These are phyloP conservation scores for Globisporangium acanthophoron DNA, from an alignment of 352 stramenopile genomes.

Conservation along the genomic window DNA sequence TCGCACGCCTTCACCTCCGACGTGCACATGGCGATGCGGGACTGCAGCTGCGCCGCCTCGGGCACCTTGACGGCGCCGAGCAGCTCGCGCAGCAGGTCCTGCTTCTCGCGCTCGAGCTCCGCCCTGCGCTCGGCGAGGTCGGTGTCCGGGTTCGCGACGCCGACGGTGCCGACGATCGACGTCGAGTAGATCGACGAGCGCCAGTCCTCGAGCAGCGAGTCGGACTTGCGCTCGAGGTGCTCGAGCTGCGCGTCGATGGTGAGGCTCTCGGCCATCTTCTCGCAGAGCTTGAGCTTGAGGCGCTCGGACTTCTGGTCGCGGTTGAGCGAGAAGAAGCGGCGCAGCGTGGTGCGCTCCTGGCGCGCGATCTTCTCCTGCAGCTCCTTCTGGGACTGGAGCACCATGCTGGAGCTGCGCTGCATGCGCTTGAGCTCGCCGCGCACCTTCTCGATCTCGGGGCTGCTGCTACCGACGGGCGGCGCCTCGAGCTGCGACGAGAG, in stretches of 20 bases:
- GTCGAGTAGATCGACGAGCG: slow-evolving; percentile 26
- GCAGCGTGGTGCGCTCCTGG: slow-evolving; percentile 45
- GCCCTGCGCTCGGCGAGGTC: slow-evolving; percentile 31
- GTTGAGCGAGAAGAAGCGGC: slow-evolving; percentile 52
- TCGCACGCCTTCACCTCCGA: slow-evolving; percentile 66
- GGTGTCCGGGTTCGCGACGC: slow-evolving; percentile 4
- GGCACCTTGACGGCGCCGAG: slow-evolving; percentile 37
- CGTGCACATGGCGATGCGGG: slow-evolving; percentile 69
- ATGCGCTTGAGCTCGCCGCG: slow-evolving; percentile 34
- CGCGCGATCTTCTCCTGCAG: slow-evolving; percentile 67
- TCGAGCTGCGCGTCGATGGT: slow-evolving; percentile 46
- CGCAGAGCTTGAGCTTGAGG: slow-evolving; percentile 52
- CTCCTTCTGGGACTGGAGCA: slow-evolving; percentile 51
- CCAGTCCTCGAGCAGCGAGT: slow-evolving; percentile 39
- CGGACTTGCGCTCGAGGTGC: slow-evolving; percentile 50
- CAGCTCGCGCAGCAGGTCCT: slow-evolving; percentile 42
- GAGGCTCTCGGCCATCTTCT: slow-evolving; percentile 48
- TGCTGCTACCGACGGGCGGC: slow-evolving; percentile 12
- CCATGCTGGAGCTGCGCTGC: slow-evolving; percentile 31
- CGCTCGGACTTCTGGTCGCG: slow-evolving; percentile 40
- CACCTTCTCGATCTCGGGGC: slow-evolving; percentile 33
- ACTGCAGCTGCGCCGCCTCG: slow-evolving; percentile 57
- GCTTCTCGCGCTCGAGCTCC: slow-evolving; percentile 53
- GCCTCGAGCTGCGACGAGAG: slow-evolving; percentile 23
- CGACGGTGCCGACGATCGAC: slow-evolving; percentile 5